Evolutionary conservation across 139 green algal species (phyloP).

Genomic region (Trebouxia sp.): DNA sequence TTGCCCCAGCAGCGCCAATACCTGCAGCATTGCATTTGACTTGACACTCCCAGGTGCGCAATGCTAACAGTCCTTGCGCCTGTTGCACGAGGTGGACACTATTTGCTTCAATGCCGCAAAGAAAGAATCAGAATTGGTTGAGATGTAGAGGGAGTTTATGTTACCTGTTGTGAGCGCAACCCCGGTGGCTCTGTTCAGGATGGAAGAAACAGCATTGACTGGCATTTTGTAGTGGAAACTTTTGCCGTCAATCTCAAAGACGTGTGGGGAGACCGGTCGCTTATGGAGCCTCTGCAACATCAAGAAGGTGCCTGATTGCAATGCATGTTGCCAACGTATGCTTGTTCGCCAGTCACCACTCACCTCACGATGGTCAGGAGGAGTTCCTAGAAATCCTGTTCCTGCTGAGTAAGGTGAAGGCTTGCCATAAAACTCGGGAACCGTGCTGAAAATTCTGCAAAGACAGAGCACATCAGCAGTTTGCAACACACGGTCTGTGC

Average conservation of each 20-base stretch:
- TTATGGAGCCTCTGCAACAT: constrained; percentile 74
- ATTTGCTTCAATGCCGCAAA: constrained; percentile 23
- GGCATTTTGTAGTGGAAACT: constrained; percentile 93
- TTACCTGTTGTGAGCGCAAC: constrained; percentile 71
- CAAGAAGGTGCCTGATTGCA: not conserved
- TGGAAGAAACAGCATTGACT: constrained; percentile 79
- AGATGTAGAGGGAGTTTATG: too few relatives aligned
- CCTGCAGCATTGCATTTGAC: constrained; percentile 66
- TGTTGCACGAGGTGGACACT: too few relatives aligned
- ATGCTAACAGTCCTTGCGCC: too few relatives aligned
- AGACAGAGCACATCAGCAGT: not conserved
- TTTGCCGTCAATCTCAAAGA: constrained; percentile 80
- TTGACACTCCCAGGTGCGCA: too few relatives aligned
- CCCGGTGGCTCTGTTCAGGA: constrained; percentile 89
- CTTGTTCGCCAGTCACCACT: not conserved
- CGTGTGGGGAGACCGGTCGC: constrained; percentile 89
- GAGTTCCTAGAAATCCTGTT: constrained; percentile 91
- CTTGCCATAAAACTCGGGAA: constrained; percentile 87
- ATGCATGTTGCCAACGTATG: too few relatives aligned
- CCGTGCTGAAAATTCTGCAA: constrained; percentile 13
- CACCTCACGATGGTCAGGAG: constrained; percentile 83
- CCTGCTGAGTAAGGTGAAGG: constrained; percentile 83
- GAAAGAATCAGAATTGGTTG: too few relatives aligned
- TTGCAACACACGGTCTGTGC: not conserved
- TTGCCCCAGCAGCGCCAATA: constrained; percentile 56